Conservation (phyloP, 139 green algal species). For the Zygnema circumcarinatum region DNA sequence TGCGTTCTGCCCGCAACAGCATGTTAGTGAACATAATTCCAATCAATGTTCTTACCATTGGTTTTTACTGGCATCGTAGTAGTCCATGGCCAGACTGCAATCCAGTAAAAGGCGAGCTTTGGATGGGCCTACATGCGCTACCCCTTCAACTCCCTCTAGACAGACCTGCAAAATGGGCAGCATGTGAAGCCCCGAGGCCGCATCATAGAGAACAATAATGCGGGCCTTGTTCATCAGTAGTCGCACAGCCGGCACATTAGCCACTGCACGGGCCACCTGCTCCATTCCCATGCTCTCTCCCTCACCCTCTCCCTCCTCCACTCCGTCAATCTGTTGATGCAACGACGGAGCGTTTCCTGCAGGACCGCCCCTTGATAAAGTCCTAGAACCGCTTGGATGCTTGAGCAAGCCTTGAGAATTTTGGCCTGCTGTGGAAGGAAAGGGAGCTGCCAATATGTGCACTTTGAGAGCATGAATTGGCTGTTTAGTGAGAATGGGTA, state of each 20-base stretch:
- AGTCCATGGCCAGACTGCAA: background rate
- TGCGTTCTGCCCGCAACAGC: background rate
- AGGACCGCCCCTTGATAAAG: background rate
- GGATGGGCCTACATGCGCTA: background rate
- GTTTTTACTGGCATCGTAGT: background rate
- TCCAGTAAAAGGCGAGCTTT: background rate
- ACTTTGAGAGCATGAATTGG: no score
- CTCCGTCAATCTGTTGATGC: background rate
- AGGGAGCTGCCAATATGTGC: no score
- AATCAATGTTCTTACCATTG: background rate
- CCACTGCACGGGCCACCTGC: background rate
- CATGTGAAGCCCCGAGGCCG: background rate
- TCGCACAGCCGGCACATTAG: background rate
- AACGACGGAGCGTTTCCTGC: background rate
- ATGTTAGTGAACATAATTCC: background rate
- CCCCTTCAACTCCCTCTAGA: background rate
- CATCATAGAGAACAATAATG: background rate
- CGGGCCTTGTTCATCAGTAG: background rate
- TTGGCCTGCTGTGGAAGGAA: background rate
- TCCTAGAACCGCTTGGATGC: background rate
- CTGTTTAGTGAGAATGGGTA: background rate
- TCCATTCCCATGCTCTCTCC: background rate
- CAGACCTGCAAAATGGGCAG: background rate
- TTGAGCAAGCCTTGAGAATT: background rate
- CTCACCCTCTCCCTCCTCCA: background rate